Evolutionary conservation across 2,329 filamentous ascomycete genomes (phyloP).

Genomic region (Epichloe sylvatica): DNA sequence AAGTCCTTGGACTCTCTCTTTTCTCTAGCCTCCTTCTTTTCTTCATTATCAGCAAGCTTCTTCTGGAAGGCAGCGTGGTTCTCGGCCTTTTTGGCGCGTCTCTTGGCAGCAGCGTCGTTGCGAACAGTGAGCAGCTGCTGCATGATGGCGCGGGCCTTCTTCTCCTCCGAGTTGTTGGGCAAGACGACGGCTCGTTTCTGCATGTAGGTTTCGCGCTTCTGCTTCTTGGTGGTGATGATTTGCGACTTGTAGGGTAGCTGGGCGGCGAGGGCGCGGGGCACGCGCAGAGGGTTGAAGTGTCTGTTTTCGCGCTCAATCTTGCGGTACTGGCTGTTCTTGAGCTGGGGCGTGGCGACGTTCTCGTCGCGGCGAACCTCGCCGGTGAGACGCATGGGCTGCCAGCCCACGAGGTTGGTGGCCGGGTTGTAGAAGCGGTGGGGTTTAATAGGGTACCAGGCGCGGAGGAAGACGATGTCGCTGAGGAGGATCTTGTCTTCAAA

Average conservation of each 20-base stretch:
- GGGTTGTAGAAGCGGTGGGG: conserved; percentile 96
- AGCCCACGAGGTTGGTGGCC: conserved; percentile 83
- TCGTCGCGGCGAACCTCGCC: conserved; percentile 75
- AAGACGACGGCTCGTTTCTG: conserved; percentile 90
- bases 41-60: conserved; percentile 67
- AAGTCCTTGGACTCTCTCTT: conserved; percentile 86
- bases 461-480: conserved; percentile 89
- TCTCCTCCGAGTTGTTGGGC: conserved; percentile 70
- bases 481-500: conserved; percentile 98
- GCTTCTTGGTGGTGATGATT: conserved; percentile 66
- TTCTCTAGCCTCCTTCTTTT: conserved; percentile 77
- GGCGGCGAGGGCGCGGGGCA: conserved; percentile 68
- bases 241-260: conserved; percentile 87
- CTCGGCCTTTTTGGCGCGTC: conserved; percentile 81
- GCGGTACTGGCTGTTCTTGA: conserved; percentile 77
- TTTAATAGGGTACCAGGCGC: conserved; percentile 93
- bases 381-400: conserved; percentile 88
- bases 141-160: conserved; percentile 74
- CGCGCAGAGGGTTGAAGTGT: conserved; percentile 64
- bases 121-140: conserved; percentile 82
- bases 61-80: conserved; percentile 65
- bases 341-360: conserved; percentile 60
- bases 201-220: conserved; percentile 73
- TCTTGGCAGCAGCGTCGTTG: conserved; percentile 80
- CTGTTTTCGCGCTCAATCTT: conserved; percentile 49